Evolutionary conservation across 2,329 filamentous ascomycete species (phyloP).

Genomic region (Onygenales sp.): DNA sequence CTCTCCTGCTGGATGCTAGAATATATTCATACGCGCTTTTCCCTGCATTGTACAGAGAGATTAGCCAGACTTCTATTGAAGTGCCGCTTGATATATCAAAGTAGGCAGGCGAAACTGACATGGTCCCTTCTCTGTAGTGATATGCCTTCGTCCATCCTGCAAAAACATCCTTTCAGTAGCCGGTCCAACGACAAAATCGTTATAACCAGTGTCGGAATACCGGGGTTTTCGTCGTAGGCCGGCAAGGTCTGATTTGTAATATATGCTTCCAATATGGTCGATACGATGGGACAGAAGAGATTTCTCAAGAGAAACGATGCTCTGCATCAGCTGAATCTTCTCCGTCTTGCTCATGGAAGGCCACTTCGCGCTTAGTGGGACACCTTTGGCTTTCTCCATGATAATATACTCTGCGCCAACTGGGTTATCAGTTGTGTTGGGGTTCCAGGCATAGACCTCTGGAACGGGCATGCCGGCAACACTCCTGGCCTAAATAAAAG

Average conservation of each 20-base stretch:
- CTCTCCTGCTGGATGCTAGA: not conserved
- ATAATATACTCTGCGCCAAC: constrained; percentile 1
- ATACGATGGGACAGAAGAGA: constrained; percentile 1
- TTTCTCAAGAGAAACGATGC: constrained; percentile 1
- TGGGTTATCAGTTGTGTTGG: not conserved
- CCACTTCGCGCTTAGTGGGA: not conserved
- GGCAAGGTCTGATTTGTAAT: not conserved
- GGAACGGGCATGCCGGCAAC: constrained; percentile 1
- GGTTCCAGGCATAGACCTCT: not conserved
- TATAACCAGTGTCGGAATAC: not conserved
- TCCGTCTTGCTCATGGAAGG: not conserved
- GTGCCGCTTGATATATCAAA: not conserved
- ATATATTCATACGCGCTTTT: not conserved
- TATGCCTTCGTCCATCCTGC: not conserved
- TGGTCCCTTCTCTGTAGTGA: constrained; percentile 1
- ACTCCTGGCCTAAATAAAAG: not conserved
- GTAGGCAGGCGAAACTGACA: not conserved
- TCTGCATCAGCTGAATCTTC: constrained; percentile 12
- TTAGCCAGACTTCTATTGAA: not conserved
- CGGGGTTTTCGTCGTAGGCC: not conserved
- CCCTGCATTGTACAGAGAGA: not conserved
- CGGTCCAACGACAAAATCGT: constrained; percentile 3
- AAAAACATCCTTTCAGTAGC: not conserved
- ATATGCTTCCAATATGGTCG: constrained; percentile 2
- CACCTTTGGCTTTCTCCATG: not conserved